Evolutionary conservation across 225 moss, liverwort and hornwort species (phyloP), one percentile per base, ranked within the genome.

Genomic region (Marchantia paleacea): DNA sequence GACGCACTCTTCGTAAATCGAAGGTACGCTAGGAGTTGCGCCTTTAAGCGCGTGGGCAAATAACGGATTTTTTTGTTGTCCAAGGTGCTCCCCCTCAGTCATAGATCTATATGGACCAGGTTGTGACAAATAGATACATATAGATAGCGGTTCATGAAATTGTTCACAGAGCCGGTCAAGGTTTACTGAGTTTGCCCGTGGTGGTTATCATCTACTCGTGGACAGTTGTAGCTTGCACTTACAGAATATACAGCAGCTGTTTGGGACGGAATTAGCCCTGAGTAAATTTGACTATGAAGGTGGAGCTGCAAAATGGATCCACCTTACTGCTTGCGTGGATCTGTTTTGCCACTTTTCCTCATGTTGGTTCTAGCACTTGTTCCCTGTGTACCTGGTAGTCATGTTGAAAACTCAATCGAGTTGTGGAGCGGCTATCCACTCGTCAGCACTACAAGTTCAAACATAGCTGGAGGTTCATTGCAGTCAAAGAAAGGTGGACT

Each of bases 251-350:
- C n/a, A 66, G 65, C 9, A 52, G 50, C 52, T 28, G 54, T 29
- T 47, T 31, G 51, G 65, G 65, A 78, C 14, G 11, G 16, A 66
- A 10, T 18, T 47, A 50, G 12, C 14, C 12, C 16, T 14, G 64
- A 64, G 53, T 55, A 78, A 70, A 31, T 69, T 87, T 85, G 88
- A 92, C 85, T 92, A 93, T 96, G 95, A 92, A 83, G 95, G 90
- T 90, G 83, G 83, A 83, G 81, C 80, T 81, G 78, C 89, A 87
- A 80, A 68, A 96, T 96, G 96, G 92, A 79, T 85, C 78, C 90
- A 88, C 80, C 82, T 84, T 82, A 87, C 80, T 85, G 85, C 78
- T 84, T 86, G 82, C 83, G 75, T 74, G 85, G 76, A 77, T 82
- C 89, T 71, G 78, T 68, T 64, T 20, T 88, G 72, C 80, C 81